A percentile compares a stretch with the other conserved stretches of the same genome.
These are phyloP conservation scores for Eimeria maxima DNA, from an alignment of 169 alveolate species.

Conservation along the genomic window DNA sequence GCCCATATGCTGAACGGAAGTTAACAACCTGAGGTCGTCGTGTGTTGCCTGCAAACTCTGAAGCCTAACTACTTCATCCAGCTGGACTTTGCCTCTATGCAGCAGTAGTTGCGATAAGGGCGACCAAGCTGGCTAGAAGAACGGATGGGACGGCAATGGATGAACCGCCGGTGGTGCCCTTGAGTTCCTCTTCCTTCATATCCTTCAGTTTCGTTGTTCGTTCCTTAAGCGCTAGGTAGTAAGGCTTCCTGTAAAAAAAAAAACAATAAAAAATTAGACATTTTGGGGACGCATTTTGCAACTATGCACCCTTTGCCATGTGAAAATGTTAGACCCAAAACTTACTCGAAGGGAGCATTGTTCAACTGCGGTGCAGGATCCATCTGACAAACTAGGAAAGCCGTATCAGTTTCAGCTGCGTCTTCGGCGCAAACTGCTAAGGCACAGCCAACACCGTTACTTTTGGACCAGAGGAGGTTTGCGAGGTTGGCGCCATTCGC, in stretches of 20 bases:
- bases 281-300: no score
- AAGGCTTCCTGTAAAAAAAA: background rate
- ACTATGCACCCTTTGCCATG: no score
- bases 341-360: background rate
- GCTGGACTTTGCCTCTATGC: background rate
- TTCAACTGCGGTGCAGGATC: background rate
- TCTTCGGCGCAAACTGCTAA: background rate
- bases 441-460: background rate
- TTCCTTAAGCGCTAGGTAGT: background rate
- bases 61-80: no score
- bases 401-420: background rate
- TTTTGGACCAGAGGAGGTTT: background rate
- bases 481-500: background rate
- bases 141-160: background rate
- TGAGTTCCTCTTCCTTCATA: background rate
- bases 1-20: no score
- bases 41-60: no score
- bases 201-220: background rate
- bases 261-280: no score
- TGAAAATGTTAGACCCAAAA: background rate
- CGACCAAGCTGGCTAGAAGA: background rate
- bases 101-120: background rate
- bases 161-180: background rate
- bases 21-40: no score
- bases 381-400: background rate